Base-by-base conservation (phyloP, 2,329 filamentous ascomycete genomes). In the Cercospora janseana region DNA sequence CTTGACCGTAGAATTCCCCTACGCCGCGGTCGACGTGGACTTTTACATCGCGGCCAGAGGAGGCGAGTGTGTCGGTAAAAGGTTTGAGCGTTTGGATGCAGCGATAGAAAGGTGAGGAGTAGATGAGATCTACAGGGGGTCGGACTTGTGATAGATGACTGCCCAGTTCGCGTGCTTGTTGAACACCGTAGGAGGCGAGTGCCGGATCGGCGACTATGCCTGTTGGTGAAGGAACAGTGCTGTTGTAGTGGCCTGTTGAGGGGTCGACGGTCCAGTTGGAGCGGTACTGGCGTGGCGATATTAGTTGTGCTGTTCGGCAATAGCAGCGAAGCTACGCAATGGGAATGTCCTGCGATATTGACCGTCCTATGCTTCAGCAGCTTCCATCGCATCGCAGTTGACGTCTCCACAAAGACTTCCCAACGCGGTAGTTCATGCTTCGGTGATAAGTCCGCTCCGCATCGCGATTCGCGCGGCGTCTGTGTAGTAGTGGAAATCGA, bases 1-100 rank as follows among this genome's bases (percentile, higher is more conserved):
- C 89, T 40, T 82, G 78, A 20, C 93, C 93, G 68, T 93, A 97
- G 86, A 93, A 97, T 74, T 98, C 93, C 54, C 88, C 71, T 62
- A 77, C 59, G 62, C 75, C 56, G 60, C 73, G 60, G 65, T 75
- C 51, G 63, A 75, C 55, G 31, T 64, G 58, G 40, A 68, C 59
- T 13, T 49, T 47, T 12, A 57, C 18, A 4, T 37, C 54, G 20
- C 55, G 48, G 21, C 54, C 52, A 24, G 56, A 50, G 49, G 51
- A 52, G 70, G 64, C 41, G 71, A 81, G 73, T 8, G 67, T 67
- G n/a, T 73, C 68, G 41, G 84, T 74, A 60, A 85, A 85, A 0
- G 90, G 89, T 40, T 79, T 75, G 45, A 95, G 81, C 2, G 90
- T 95, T 72, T 95, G 87, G 32, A 95, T 74, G 66, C 90, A 95